Conservation (phyloP, 306 rosid species). For the Echinosophora koreensis region DNA sequence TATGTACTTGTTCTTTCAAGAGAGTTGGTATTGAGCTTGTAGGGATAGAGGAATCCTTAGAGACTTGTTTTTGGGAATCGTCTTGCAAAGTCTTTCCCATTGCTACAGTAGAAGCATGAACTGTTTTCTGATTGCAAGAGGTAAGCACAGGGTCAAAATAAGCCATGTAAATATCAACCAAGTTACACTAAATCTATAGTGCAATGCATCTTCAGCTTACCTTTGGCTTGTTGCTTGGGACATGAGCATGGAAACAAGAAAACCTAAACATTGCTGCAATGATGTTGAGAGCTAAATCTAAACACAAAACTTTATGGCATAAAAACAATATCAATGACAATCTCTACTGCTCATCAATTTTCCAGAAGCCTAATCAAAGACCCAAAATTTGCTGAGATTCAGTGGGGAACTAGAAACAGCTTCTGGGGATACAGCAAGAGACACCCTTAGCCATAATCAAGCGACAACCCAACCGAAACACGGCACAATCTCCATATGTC, state of each 20-base stretch:
- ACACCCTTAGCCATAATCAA: constrained; percentile 94
- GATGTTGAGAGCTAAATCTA: constrained; percentile 57
- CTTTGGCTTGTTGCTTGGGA: constrained; percentile 69
- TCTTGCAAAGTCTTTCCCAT: constrained; percentile 59
- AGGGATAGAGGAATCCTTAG: constrained; percentile 41
- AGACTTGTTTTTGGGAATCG: constrained; percentile 53
- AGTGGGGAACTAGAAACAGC: constrained; percentile 47
- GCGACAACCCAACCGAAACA: constrained; percentile 81
- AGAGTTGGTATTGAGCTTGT: constrained; percentile 40
- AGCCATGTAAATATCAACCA: constrained; percentile 31
- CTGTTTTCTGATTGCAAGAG: constrained; percentile 66
- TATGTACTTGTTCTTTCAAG: constrained; percentile 45
- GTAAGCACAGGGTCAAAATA: constrained; percentile 44
- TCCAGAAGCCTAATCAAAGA: constrained; percentile 56
- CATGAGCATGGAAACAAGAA: constrained; percentile 76
- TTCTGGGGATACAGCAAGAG: constrained; percentile 50
- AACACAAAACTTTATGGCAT: constrained; percentile 45
- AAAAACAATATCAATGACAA: constrained; percentile 49
- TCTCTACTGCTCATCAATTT: constrained; percentile 48
- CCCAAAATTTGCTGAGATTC: constrained; percentile 35
- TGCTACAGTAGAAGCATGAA: constrained; percentile 60
- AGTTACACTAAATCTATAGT: constrained; percentile 20
- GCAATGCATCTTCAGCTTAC: constrained; percentile 55
- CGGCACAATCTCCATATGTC: constrained; percentile 98
- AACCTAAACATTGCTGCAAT: constrained; percentile 70